A percentile compares a stretch with the other conserved stretches of the same genome.
Conservation (phyloP, 192 early-diverging fungal genomes). For the Chytriomyces sp. region DNA sequence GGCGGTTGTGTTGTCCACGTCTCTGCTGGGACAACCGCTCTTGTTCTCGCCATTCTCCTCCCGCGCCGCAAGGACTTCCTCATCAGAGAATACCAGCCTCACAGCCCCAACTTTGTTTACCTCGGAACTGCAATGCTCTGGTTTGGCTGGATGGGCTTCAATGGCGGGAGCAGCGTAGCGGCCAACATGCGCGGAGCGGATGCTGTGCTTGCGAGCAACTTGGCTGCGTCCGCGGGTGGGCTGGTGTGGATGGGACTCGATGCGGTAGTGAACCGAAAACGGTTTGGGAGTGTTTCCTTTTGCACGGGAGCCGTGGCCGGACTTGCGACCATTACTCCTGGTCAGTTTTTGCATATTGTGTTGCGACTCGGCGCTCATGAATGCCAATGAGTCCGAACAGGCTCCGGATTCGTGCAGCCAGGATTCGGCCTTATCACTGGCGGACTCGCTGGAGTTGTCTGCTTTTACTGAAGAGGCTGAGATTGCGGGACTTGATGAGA, state of each 20-base stretch:
- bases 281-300: too few relatives aligned
- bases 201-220: constrained; percentile 69
- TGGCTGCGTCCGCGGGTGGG: constrained; percentile 66
- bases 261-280: too few relatives aligned
- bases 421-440: constrained; percentile 75
- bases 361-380: too few relatives aligned
- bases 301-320: too few relatives aligned
- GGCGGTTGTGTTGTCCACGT: neutral
- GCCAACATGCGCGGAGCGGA: constrained; percentile 70
- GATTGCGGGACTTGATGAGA: constrained; percentile 73
- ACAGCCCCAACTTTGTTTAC: constrained; percentile 77
- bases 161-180: constrained; percentile 69
- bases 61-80: neutral
- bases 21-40: neutral
- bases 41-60: neutral
- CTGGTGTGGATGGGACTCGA: constrained; percentile 72
- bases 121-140: constrained; percentile 74
- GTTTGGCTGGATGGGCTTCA: constrained; percentile 87
- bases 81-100: constrained; percentile 67
- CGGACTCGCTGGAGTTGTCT: constrained; percentile 56
- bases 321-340: too few relatives aligned
- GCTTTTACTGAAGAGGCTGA: constrained; percentile 71
- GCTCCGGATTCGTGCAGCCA: constrained; percentile 85
- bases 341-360: constrained; percentile 64
- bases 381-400: neutral